phyloP scores from a whole-genome alignment of 1,139 yeast species.

The Saccharomyces hybrid region DNA sequence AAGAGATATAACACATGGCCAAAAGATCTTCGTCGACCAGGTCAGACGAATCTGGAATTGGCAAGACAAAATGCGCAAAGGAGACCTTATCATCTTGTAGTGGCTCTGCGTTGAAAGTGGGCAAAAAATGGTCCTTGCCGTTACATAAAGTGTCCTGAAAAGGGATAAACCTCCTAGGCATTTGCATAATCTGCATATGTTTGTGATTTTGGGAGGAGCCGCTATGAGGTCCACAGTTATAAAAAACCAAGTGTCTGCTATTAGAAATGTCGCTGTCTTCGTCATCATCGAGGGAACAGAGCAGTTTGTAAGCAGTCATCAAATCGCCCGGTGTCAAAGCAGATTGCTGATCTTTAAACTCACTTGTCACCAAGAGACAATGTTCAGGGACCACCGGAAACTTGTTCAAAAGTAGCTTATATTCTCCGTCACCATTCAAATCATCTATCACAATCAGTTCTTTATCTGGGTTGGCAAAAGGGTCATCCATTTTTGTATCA shows the following conservation, averaged over 20 bases:
- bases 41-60: conserved; percentile 44
- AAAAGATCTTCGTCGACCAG: conserved; percentile 43
- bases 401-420: conserved; percentile 69
- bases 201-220: conserved; percentile 94
- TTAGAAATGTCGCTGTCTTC: conserved; percentile 15
- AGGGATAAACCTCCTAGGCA: conserved; percentile 53
- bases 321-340: conserved; percentile 67
- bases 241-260: conserved; percentile 63
- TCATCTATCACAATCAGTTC: conserved; percentile 55
- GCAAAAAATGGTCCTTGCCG: conserved; percentile 45
- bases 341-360: conserved; percentile 61
- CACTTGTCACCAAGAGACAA: conserved; percentile 66
- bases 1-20: conserved; percentile 57
- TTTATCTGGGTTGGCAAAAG: conserved; percentile 76
- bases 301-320: conserved; percentile 46
- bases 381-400: conserved; percentile 79
- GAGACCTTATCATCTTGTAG: conserved; percentile 53
- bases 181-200: conserved; percentile 75
- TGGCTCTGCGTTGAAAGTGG: conserved; percentile 49
- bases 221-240: conserved; percentile 76
- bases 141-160: conserved; percentile 52
- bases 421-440: conserved; percentile 42
- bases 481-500: conserved; percentile 42
- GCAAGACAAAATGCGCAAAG: conserved; percentile 78
- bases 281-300: conserved; percentile 36